A percentile compares a stretch with the other conserved stretches of the same genome.
phyloP scores from a whole-genome alignment of 345 rosid species.

The Moricandia arvensis region DNA sequence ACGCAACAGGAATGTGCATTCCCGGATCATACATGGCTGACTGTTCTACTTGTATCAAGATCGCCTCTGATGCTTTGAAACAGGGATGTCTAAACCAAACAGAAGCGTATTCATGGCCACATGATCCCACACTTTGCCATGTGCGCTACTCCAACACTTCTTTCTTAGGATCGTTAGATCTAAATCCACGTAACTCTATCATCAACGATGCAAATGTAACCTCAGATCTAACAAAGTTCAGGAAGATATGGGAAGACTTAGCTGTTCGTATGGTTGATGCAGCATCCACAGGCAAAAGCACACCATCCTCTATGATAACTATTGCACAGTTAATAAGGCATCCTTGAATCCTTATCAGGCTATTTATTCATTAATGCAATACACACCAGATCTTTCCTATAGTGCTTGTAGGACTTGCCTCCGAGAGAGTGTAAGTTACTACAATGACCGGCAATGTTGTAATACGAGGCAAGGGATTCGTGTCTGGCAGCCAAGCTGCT shows the following conservation, averaged over 20 bases:
- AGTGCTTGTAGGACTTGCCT: neutral
- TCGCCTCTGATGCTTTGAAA: neutral
- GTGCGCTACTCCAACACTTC: neutral
- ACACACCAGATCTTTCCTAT: neutral
- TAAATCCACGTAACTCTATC: neutral
- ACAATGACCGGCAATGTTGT: neutral
- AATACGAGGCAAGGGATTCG: neutral
- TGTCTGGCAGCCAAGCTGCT: neutral
- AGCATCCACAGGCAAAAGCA: neutral
- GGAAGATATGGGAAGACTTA: neutral
- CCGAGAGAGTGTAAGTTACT: neutral
- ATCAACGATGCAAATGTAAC: neutral
- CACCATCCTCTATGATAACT: neutral
- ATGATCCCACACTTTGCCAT: neutral
- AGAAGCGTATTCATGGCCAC: neutral
- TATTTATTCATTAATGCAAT: neutral
- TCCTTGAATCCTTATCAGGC: neutral
- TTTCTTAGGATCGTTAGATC: neutral
- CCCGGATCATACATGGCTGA: neutral
- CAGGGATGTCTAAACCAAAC: neutral
- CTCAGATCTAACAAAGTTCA: neutral
- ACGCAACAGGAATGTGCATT: neutral
- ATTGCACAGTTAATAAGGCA: neutral
- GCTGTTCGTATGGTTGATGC: neutral
- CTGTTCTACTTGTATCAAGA: neutral